Evolutionary conservation across 2,329 filamentous ascomycete species (phyloP), one percentile per base, ranked within the genome.

Genomic region (Microascus cirrosus): DNA sequence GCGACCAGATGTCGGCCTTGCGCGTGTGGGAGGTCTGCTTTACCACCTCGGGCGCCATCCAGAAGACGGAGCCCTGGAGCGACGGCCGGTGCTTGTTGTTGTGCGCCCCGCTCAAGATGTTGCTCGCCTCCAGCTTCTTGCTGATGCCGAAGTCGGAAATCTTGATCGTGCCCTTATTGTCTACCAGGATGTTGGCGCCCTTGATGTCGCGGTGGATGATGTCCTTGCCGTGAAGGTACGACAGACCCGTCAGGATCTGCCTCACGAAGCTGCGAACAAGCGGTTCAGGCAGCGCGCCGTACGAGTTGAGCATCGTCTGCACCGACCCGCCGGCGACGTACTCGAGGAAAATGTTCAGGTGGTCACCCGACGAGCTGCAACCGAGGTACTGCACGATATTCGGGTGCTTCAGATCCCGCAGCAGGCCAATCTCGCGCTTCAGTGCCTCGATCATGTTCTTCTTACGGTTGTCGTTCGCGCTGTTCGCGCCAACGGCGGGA

Each of bases 201-300:
- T 99, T 99, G 81, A 99, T 97, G 68, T 99, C 94, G 60, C 94
- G 88, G 71, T 99, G 94, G 65, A 99, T 97, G 68, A 99, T 99
- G 68, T 96, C 94, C 62, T 87, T 85, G 68, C 87, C 87, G 74
- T 99, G 94, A 18, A 99, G 83, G 70, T 97, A 99, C 3, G 89
- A 92, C 34, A 99, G 81, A 53, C 94, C 94, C 36, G 88, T 87
- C 60, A 99, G 79, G 63, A 99, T 99, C 72, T 99, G 94, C 36
- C 93, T 86, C 55, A 97, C 93, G 68, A 99, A 99, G 73, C 94
- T 96, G 68, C 92, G 87, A 60, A 97, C 92, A 59, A 99, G 80
- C 1, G 91, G 91, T 70, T 99, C 94, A 20, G 90, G 88, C 57
- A 99, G 83, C 8, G 93, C 93, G 60, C 95, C 95, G 70, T 99